Conservation (phyloP, 129 eudicot species). For the Flaveria ramosissima region DNA sequence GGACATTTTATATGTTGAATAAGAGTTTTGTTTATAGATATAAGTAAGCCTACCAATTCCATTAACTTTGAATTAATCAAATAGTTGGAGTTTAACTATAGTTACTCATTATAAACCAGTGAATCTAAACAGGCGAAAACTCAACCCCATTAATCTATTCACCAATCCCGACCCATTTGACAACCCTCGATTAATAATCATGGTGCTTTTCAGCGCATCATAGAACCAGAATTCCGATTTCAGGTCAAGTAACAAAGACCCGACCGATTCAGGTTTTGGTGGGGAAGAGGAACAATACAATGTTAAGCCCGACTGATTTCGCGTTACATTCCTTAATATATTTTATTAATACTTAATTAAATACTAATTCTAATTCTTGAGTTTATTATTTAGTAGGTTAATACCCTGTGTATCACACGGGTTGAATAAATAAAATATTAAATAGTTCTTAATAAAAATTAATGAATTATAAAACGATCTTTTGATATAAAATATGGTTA, state of each 20-base stretch:
- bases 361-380: too few species aligned
- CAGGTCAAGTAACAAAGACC: constrained; percentile 55
- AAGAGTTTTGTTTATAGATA: constrained; percentile 18
- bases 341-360: too few species aligned
- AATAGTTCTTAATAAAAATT: too few species aligned
- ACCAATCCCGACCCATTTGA: constrained; percentile 28
- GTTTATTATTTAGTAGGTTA: too few species aligned
- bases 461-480: too few species aligned
- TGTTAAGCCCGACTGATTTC: too few species aligned
- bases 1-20: constrained; percentile 20
- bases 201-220: constrained; percentile 61
- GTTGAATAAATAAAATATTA: too few species aligned
- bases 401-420: too few species aligned
- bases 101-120: not conserved
- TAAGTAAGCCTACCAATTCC: not conserved
- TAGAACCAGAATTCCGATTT: constrained; percentile 67
- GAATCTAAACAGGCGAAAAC: too few species aligned
- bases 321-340: too few species aligned
- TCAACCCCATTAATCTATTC: too few species aligned
- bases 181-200: constrained; percentile 53
- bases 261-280: constrained; percentile 45
- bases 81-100: not conserved
- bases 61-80: not conserved
- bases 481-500: too few species aligned
- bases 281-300: constrained; percentile 56